These are phyloP conservation scores for Aspergillus novoparasiticus DNA, from an alignment of 2,329 filamentous ascomycete genomes.

Conservation along the genomic window DNA sequence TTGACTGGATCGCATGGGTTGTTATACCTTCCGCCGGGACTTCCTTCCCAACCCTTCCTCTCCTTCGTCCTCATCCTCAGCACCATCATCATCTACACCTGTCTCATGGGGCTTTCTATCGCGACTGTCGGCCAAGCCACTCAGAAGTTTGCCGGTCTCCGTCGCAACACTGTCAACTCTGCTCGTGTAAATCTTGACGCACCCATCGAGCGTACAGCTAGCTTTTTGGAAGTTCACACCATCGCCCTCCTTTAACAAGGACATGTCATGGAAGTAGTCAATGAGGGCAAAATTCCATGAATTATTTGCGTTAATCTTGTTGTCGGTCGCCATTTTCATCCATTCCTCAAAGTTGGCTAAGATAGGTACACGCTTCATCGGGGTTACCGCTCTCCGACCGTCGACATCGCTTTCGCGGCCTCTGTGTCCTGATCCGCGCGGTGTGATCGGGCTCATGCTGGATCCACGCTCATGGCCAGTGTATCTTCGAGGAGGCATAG, in stretches of 20 bases:
- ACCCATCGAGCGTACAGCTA: conserved; percentile 94
- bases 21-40: conserved; percentile 70
- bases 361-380: conserved; percentile 93
- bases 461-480: conserved; percentile 38
- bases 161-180: conserved; percentile 97
- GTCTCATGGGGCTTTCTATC: conserved; percentile 69
- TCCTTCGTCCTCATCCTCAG: conserved; percentile 61
- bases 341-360: conserved; percentile 98
- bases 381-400: conserved; percentile 76
- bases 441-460: conserved; percentile 54
- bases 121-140: conserved; percentile 77
- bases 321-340: conserved; percentile 99
- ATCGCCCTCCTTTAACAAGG: conserved; percentile 90
- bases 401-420: conserved; percentile 54
- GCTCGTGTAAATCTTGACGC: conserved; percentile 99
- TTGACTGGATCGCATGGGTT: neutral
- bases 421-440: conserved; percentile 41
- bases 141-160: conserved; percentile 92
- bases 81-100: conserved; percentile 64
- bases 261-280: conserved; percentile 99
- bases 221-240: conserved; percentile 98
- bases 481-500: conserved; percentile 44
- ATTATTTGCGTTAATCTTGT: conserved; percentile 97
- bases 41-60: conserved; percentile 53
- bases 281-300: conserved; percentile 99